These are phyloP conservation scores for Cladosporium sp. DNA, from an alignment of 2,329 filamentous ascomycete genomes.

Conservation along the genomic window DNA sequence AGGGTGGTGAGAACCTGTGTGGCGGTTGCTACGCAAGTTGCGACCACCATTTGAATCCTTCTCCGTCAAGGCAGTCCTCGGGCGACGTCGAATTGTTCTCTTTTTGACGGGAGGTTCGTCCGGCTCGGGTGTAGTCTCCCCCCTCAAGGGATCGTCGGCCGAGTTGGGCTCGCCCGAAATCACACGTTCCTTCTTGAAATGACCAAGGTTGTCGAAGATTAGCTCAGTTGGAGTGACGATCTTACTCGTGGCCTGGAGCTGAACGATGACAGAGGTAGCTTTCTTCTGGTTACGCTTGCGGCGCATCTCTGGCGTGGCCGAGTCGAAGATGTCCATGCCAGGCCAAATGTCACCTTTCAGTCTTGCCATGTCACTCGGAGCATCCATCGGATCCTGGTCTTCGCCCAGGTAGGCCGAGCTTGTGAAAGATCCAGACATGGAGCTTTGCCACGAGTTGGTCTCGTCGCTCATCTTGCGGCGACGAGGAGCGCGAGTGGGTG, in stretches of 20 bases:
- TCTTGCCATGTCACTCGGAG: slow-evolving; percentile 37
- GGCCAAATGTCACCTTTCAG: slow-evolving; percentile 72
- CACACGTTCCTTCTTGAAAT: slow-evolving; percentile 38
- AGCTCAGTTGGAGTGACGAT: slow-evolving; percentile 61
- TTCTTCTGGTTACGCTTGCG: slow-evolving; percentile 76
- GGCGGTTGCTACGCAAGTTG: slow-evolving; percentile 11
- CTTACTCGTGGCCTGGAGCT: slow-evolving; percentile 61
- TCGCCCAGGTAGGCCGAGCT: slow-evolving; percentile 19
- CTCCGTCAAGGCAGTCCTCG: slow-evolving; percentile 18
- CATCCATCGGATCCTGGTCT: slow-evolving; percentile 30
- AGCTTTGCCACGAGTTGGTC: slow-evolving; percentile 14
- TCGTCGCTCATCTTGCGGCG: slow-evolving; percentile 18
- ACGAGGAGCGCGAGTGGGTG: slow-evolving; percentile 1
- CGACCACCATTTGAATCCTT: slow-evolving; percentile 24
- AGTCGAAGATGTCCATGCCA: slow-evolving; percentile 78
- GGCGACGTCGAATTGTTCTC: slow-evolving; percentile 9
- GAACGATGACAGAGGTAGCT: slow-evolving; percentile 63
- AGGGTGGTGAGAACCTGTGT: slow-evolving; percentile 9
- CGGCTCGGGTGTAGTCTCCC: slow-evolving; percentile 28
- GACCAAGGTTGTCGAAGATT: slow-evolving; percentile 51
- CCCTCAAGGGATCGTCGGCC: slow-evolving; percentile 27
- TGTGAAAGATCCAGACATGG: slow-evolving; percentile 14
- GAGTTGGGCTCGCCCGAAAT: slow-evolving; percentile 42
- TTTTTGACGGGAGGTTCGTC: slow-evolving; percentile 19
- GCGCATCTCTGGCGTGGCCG: slow-evolving; percentile 68